Conservation (phyloP, 495 filamentous ascomycete species). For the Copromyces sp. region DNA sequence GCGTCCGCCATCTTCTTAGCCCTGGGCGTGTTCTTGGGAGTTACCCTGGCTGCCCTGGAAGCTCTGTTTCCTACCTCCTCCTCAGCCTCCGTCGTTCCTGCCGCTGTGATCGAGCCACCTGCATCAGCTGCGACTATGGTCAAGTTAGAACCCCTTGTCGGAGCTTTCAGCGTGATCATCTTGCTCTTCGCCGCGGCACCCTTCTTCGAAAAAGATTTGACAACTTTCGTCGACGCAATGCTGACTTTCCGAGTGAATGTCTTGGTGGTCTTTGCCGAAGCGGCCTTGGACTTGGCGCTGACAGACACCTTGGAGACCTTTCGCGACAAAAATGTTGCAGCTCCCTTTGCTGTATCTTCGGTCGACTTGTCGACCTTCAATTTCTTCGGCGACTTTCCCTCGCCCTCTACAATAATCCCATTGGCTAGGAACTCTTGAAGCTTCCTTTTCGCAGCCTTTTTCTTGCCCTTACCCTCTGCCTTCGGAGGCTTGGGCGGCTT, state of each 20-base stretch:
- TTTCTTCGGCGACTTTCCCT: constrained; percentile 14
- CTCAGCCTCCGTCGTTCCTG: constrained; percentile 1
- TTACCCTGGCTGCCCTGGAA: constrained; percentile 1
- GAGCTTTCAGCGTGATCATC: constrained; percentile 1
- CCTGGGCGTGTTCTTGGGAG: constrained; percentile 7
- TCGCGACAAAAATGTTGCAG: constrained; percentile 25
- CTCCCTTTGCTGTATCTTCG: constrained; percentile 19
- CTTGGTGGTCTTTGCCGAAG: constrained; percentile 10
- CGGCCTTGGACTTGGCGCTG: constrained; percentile 15
- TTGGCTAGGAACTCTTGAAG: constrained; percentile 18
- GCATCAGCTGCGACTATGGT: constrained; percentile 17
- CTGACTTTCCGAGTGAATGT: constrained; percentile 5
- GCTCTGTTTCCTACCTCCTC: background rate
- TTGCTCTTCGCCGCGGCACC: constrained; percentile 10
- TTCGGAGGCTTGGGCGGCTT: constrained; percentile 31
- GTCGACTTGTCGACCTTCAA: constrained; percentile 19
- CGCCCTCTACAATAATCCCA: constrained; percentile 2
- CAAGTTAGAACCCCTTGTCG: constrained; percentile 11
- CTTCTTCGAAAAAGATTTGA: constrained; percentile 23
- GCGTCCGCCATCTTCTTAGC: constrained; percentile 1
- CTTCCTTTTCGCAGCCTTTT: constrained; percentile 25
- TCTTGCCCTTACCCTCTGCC: constrained; percentile 19
- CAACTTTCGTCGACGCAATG: constrained; percentile 10
- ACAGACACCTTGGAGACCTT: constrained; percentile 30
- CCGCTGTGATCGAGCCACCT: background rate